phyloP scores from a whole-genome alignment of 2,329 filamentous ascomycete species.

The Leptographium procerum region DNA sequence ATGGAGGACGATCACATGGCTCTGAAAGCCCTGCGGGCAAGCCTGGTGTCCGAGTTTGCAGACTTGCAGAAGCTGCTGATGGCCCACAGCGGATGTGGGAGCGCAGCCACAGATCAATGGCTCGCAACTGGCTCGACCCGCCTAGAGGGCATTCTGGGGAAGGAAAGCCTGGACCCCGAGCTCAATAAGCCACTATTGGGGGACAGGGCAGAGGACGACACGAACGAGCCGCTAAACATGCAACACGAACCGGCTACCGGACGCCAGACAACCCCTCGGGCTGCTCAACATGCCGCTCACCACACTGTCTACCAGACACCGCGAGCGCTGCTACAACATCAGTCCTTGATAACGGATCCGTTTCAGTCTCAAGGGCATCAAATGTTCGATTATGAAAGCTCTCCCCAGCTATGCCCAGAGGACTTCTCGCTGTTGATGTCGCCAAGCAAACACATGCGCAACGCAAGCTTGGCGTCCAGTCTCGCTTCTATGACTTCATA shows the following conservation, averaged over 20 bases:
- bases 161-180: neutral
- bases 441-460: neutral
- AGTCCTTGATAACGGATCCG: neutral
- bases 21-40: neutral
- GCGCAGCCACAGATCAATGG: conserved; percentile 42
- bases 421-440: neutral
- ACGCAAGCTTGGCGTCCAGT: neutral
- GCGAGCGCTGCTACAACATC: neutral
- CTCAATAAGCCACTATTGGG: neutral
- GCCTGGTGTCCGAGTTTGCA: neutral
- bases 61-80: conserved; percentile 18
- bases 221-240: neutral
- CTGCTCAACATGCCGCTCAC: neutral
- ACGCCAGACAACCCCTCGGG: neutral
- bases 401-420: neutral
- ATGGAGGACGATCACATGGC: conserved; percentile 26
- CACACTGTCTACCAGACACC: neutral
- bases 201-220: neutral
- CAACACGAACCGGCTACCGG: neutral
- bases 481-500: neutral
- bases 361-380: neutral
- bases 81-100: conserved; percentile 38
- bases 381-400: neutral
- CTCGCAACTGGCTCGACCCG: conserved; percentile 16
- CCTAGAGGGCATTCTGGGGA: neutral